Evolutionary conservation across 192 early-diverging fungal species (phyloP).

Genomic region (Spinellus fusiger): DNA sequence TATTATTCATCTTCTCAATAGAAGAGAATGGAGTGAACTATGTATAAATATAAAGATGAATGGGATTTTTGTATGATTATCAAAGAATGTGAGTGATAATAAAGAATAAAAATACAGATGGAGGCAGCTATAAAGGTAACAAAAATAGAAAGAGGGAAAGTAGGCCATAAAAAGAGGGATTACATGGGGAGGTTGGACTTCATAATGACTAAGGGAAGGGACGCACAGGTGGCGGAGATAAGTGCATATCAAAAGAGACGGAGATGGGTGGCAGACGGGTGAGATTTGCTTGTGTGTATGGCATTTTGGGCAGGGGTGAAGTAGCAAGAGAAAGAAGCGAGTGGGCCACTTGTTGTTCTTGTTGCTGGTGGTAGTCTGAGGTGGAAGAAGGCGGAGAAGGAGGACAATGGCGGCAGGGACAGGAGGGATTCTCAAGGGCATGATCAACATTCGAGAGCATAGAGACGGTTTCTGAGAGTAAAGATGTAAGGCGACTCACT

Average conservation of each 20-base stretch:
- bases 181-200: not conserved
- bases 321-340: constrained; percentile 20
- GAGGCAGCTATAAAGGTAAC: not conserved
- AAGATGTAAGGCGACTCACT: constrained; percentile 39
- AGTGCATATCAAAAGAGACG: not conserved
- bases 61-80: too few species aligned
- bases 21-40: too few species aligned
- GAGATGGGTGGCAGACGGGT: constrained; percentile 6
- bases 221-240: not conserved
- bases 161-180: not conserved
- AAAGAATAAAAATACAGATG: not conserved
- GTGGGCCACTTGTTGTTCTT: constrained; percentile 21
- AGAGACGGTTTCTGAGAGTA: constrained; percentile 40
- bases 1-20: too few species aligned
- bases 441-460: constrained; percentile 42
- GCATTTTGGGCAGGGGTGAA: not conserved
- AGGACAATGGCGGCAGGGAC: not conserved
- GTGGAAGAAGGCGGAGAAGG: not conserved
- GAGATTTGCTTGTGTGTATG: not conserved
- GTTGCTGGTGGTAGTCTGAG: not conserved
- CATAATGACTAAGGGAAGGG: not conserved
- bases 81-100: not conserved
- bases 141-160: not conserved
- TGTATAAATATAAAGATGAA: not conserved
- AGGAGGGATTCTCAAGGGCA: not conserved